A percentile compares a stretch with the other conserved stretches of the same genome.
Evolutionary conservation across 805 yeast genomes (phyloP).

Genomic region (Ogataea minuta): DNA sequence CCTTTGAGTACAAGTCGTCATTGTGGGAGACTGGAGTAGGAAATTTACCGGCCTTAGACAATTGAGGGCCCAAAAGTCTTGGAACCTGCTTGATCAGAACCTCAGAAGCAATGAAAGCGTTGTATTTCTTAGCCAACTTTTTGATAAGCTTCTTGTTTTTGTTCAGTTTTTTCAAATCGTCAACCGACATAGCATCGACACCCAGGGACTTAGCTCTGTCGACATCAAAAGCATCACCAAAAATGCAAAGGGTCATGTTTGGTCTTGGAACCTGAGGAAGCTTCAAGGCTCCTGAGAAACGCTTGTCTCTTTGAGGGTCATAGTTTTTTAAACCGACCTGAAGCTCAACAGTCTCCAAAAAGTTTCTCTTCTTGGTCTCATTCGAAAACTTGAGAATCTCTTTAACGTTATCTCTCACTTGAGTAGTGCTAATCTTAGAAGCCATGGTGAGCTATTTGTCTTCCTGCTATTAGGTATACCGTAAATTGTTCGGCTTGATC

Average conservation of each 20-base stretch:
- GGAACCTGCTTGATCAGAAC: slow-evolving; percentile 99
- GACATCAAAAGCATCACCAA: slow-evolving; percentile 99
- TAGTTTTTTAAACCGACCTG: slow-evolving; percentile 99
- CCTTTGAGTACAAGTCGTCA: slow-evolving; percentile 95
- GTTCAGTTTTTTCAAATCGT: slow-evolving; percentile 99
- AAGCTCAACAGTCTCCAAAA: slow-evolving; percentile 99
- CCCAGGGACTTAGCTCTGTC: slow-evolving; percentile 99
- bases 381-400: slow-evolving; percentile 85
- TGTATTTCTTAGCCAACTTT: slow-evolving; percentile 99
- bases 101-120: slow-evolving; percentile 99
- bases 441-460: slow-evolving; percentile 56
- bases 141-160: slow-evolving; percentile 99
- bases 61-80: slow-evolving; percentile 99
- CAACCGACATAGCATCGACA: slow-evolving; percentile 99
- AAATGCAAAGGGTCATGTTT: slow-evolving; percentile 99
- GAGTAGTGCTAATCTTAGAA: slow-evolving; percentile 89
- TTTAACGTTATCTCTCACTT: slow-evolving; percentile 96
- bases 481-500: slow-evolving; percentile 41
- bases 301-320: slow-evolving; percentile 99
- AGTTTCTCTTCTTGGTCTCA: slow-evolving; percentile 99
- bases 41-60: slow-evolving; percentile 99
- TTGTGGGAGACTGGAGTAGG: slow-evolving; percentile 99
- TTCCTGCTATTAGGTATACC: slow-evolving; percentile 62
- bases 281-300: slow-evolving; percentile 99
- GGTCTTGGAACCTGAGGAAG: slow-evolving; percentile 99